A percentile compares a stretch with the other conserved stretches of the same genome.
phyloP scores from a whole-genome alignment of 345 rosid species.

The Brassica juncea region DNA sequence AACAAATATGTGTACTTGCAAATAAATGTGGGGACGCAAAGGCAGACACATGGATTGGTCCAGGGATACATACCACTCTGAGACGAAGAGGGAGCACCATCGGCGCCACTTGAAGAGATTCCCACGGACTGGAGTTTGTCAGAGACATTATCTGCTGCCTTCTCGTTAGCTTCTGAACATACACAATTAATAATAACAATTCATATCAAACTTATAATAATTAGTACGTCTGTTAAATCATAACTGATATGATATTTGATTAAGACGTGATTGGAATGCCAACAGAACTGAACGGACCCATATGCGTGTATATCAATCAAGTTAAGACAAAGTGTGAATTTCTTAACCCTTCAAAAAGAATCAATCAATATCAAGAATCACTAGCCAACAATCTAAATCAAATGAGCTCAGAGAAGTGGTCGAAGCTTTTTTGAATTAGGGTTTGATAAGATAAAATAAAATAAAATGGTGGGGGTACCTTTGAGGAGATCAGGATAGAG shows the following conservation, averaged over 20 bases:
- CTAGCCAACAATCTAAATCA: background rate
- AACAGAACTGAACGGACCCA: background rate
- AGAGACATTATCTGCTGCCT: constrained; percentile 65
- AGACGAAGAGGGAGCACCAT: constrained; percentile 54
- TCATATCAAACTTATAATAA: background rate
- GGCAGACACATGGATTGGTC: background rate
- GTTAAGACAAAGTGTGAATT: background rate
- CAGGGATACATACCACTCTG: constrained; percentile 30
- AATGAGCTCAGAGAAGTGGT: background rate
- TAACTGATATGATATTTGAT: background rate
- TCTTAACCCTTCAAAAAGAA: no score
- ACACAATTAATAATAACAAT: background rate
- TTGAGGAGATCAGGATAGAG: constrained; percentile 86
- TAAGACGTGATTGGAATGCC: background rate
- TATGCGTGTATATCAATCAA: background rate
- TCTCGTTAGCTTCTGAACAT: constrained; percentile 58
- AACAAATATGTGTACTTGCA: no score
- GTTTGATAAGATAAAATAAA: constrained; percentile 3
- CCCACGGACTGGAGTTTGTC: constrained; percentile 68
- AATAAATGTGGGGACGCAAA: no score
- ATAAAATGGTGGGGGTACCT: constrained; percentile 41
- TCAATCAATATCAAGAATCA: background rate
- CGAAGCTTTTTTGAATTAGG: constrained; percentile 14
- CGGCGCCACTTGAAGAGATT: constrained; percentile 58
- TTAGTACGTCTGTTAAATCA: background rate